A percentile compares a stretch with the other conserved stretches of the same genome.
These are phyloP conservation scores for Amanita fuliginea DNA, from an alignment of 768 basidiomycete species.

Conservation along the genomic window DNA sequence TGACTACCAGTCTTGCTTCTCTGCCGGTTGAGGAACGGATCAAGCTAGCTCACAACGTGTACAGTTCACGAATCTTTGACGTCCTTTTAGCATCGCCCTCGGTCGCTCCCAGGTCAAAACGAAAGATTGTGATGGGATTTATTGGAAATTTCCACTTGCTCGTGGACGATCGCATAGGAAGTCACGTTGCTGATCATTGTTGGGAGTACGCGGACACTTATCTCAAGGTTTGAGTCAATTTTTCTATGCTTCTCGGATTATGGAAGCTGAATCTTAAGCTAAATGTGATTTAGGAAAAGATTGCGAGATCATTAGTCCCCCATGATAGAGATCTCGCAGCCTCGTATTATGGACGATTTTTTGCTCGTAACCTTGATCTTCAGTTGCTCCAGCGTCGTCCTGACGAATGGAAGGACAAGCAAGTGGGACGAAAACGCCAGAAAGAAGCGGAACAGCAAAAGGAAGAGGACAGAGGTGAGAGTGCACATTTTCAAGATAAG, in stretches of 20 bases:
- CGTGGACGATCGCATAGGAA: constrained; percentile 85
- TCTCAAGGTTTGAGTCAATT: constrained; percentile 50
- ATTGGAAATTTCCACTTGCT: constrained; percentile 72
- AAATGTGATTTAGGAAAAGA: constrained; percentile 60
- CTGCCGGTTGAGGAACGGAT: constrained; percentile 51
- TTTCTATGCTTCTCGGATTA: too few relatives aligned
- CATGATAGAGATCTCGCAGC: constrained; percentile 63
- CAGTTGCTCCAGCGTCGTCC: constrained; percentile 69
- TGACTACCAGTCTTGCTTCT: constrained; percentile 38
- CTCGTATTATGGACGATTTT: constrained; percentile 83
- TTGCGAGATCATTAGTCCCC: constrained; percentile 68
- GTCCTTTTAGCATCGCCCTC: constrained; percentile 58
- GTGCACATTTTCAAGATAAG: constrained; percentile 7
- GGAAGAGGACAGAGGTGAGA: background rate
- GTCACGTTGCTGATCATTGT: constrained; percentile 81
- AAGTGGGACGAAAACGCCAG: constrained; percentile 33
- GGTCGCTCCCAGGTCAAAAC: constrained; percentile 52
- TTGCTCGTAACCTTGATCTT: constrained; percentile 68
- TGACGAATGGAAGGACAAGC: constrained; percentile 74
- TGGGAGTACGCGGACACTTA: constrained; percentile 91
- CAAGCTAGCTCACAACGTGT: constrained; percentile 36
- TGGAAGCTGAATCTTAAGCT: constrained; percentile 7
- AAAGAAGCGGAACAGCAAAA: constrained; percentile 2
- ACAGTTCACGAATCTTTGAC: constrained; percentile 75
- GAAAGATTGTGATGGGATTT: constrained; percentile 62